Evolutionary conservation across 768 basidiomycete genomes (phyloP).

Genomic region (Lenzites betulinus): DNA sequence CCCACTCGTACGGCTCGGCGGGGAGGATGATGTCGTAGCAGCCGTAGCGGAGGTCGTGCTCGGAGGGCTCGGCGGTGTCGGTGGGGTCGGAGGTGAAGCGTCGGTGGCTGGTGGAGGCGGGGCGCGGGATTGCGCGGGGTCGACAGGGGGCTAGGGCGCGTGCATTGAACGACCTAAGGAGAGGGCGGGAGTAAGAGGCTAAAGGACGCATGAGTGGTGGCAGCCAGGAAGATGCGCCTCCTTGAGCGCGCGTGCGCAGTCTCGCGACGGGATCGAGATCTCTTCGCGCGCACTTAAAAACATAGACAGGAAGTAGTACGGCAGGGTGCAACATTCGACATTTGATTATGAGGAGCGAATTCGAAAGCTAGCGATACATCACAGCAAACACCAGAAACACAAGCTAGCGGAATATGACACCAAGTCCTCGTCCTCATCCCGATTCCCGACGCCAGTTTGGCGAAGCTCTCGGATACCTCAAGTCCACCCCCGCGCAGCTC

Average conservation of each 20-base stretch:
- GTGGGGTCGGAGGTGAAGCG: neutral
- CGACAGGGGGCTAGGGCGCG: neutral
- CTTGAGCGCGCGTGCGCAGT: too few species aligned
- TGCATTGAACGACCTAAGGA: neutral
- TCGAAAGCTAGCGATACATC: conserved; percentile 16
- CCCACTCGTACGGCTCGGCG: conserved; percentile 62
- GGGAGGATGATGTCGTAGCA: conserved; percentile 65
- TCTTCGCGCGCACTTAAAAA: too few species aligned
- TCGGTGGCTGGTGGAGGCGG: neutral
- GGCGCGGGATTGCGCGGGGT: neutral
- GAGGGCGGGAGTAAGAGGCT: neutral
- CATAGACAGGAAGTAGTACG: too few species aligned
- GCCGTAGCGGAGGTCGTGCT: conserved; percentile 41
- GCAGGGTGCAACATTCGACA: neutral
- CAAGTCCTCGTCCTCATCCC: too few species aligned
- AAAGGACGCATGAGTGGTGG: neutral
- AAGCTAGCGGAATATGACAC: neutral
- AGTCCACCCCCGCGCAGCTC: conserved; percentile 71
- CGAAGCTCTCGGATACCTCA: conserved; percentile 26
- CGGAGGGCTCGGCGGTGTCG: conserved; percentile 13
- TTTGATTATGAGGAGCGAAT: neutral
- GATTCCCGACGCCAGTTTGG: too few species aligned
- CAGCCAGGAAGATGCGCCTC: too few species aligned
- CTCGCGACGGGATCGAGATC: too few species aligned
- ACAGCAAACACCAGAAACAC: neutral